Conservation (phyloP, 192 early-diverging fungal genomes). For the Entrophospora sp. region DNA sequence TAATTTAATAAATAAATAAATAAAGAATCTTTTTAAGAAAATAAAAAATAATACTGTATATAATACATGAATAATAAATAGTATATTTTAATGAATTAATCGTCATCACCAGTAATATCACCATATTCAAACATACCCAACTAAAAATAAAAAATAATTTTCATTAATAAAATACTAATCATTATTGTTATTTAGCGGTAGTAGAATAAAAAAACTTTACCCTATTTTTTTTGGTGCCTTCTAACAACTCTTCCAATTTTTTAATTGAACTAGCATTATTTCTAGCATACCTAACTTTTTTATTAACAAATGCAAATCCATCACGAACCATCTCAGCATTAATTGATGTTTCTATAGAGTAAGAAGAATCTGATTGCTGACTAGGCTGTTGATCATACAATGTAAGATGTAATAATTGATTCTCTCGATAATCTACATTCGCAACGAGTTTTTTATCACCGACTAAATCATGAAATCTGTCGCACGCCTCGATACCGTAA, state of each 20-base stretch:
- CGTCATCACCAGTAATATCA: conserved; percentile 38
- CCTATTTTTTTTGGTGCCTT: conserved; percentile 59
- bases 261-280: conserved; percentile 49
- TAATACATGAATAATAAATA: no score
- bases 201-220: conserved; percentile 27
- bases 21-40: no score
- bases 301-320: conserved; percentile 49
- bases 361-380: conserved; percentile 42
- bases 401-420: conserved; percentile 50
- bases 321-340: conserved; percentile 58
- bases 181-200: background rate
- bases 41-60: no score
- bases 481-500: conserved; percentile 67
- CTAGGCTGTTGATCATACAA: conserved; percentile 67
- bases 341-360: conserved; percentile 55
- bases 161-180: background rate
- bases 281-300: conserved; percentile 40
- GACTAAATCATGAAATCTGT: conserved; percentile 58
- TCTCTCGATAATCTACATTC: conserved; percentile 58
- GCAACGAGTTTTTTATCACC: conserved; percentile 59
- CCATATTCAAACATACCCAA: conserved; percentile 52
- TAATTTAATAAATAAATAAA: no score
- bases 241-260: conserved; percentile 55
- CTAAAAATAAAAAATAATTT: conserved; percentile 20
- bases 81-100: no score